Percentiles rank a stretch among this genome's conserved stretches.
These are phyloP conservation scores for Agaricales sp. DNA, from an alignment of 1,284 basidiomycete species.

Conservation along the genomic window DNA sequence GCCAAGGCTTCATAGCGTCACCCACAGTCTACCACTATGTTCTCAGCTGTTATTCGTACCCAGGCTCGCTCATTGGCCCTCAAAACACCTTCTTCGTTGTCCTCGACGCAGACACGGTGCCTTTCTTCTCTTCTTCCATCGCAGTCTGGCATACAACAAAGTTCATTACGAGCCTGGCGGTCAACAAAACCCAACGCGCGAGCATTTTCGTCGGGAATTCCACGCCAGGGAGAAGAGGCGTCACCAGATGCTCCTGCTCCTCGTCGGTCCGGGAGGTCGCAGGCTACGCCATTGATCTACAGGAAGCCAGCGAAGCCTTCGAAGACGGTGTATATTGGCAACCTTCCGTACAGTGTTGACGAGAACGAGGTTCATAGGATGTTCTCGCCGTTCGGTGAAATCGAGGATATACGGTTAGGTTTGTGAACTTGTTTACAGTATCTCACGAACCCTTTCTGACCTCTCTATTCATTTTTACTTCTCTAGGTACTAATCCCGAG, in stretches of 20 bases:
- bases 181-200: neutral
- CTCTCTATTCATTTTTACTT: constrained; percentile 5
- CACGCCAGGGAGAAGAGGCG: constrained; percentile 3
- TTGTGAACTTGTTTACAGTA: constrained; percentile 18
- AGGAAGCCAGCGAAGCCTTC: constrained; percentile 12
- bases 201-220: neutral
- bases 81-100: constrained; percentile 5
- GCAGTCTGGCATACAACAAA: constrained; percentile 9
- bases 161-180: neutral
- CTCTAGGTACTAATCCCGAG: constrained; percentile 18
- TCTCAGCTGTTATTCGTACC: constrained; percentile 22
- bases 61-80: constrained; percentile 19
- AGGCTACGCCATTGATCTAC: constrained; percentile 1
- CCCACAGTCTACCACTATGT: constrained; percentile 17
- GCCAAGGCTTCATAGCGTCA: too few relatives aligned
- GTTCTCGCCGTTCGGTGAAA: constrained; percentile 26
- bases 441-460: too few relatives aligned
- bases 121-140: constrained; percentile 9
- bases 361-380: constrained; percentile 25
- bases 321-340: constrained; percentile 30
- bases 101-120: constrained; percentile 2
- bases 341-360: constrained; percentile 30
- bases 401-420: constrained; percentile 23
- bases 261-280: neutral
- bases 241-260: neutral